Evolutionary conservation across 2,329 filamentous ascomycete species (phyloP), one percentile per base, ranked within the genome.

Genomic region (Xenosphaeropsis pyriputrescens): DNA sequence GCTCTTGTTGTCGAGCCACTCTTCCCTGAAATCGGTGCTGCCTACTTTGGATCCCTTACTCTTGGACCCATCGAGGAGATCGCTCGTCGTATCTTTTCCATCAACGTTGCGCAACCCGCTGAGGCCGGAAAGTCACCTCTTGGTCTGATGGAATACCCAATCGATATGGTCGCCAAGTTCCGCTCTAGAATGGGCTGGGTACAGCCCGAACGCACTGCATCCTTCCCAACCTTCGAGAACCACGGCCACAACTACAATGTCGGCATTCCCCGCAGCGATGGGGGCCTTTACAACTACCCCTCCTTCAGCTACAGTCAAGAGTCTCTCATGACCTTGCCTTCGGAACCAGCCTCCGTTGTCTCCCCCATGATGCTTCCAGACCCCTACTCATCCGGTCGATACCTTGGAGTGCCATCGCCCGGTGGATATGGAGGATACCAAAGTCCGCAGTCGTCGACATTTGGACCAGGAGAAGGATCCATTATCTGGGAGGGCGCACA

Each of bases 21-120:
- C 43, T 95, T 93, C 56, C 86, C 88, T 2, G 85, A 93, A 55
- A 80, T 95, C 47, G 88, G 86, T 34, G 80, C 85, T 15, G 80
- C 85, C 35, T 94, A 95, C 58, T 86, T 89, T 49, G 83, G 82
- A 35, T 81, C 78, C 47, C 67, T 94, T 47, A 79, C 84, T 13
- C 71, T 93, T 34, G 68, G 70, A 2, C 85, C 88, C 0, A 76
- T 96, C 22, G 85, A 94, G 57, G 80, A 91, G 54, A 94, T 95
- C 50, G 77, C 85, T 34, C 72, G 75, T 35, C 75, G 83, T 29
- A 71, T 93, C 18, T 68, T 79, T 45, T 72, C 76, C 16, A 72
- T 84, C 61, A 85, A 72, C 48, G 61, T 75, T 16, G 68, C 70
- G 4, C 66, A 70, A 43, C 64, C 64, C 15, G 63, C 68, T 41